Conservation (phyloP, 768 basidiomycete species). For the Filobasidium wieringae region DNA sequence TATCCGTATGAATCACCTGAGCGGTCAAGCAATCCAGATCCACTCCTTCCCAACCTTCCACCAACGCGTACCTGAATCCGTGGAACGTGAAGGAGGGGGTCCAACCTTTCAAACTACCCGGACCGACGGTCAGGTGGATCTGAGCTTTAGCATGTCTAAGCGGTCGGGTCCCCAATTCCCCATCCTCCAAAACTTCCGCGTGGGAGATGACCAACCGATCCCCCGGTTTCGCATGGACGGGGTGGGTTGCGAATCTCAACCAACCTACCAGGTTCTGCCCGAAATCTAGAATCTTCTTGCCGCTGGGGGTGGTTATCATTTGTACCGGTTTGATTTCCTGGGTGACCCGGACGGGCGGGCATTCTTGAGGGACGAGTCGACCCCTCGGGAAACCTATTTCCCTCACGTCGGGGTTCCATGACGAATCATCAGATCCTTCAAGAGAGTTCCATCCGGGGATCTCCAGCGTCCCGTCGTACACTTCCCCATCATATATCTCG, state of each 20-base stretch:
- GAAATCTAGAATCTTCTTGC: constrained; percentile 32
- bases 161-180: constrained; percentile 30
- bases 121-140: constrained; percentile 18
- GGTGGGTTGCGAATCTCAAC: constrained; percentile 18
- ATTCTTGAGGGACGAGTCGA: constrained; percentile 18
- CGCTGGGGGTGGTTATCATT: constrained; percentile 27
- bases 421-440: not conserved
- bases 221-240: not conserved
- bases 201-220: constrained; percentile 19
- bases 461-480: constrained; percentile 10
- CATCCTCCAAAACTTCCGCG: constrained; percentile 34
- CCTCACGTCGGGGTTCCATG: not conserved
- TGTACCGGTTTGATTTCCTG: constrained; percentile 16
- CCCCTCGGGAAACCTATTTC: constrained; percentile 15
- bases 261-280: constrained; percentile 36
- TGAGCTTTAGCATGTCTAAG: constrained; percentile 21
- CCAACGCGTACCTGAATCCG: constrained; percentile 31
- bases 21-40: constrained; percentile 16
- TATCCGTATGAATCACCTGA: constrained; percentile 21
- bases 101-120: constrained; percentile 18
- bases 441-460: not conserved
- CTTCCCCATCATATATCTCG: constrained; percentile 12
- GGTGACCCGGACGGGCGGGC: constrained; percentile 24
- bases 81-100: constrained; percentile 35
- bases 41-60: constrained; percentile 17